phyloP scores from a whole-genome alignment of 257 asterid species.

The Nicotiana benthamiana region DNA sequence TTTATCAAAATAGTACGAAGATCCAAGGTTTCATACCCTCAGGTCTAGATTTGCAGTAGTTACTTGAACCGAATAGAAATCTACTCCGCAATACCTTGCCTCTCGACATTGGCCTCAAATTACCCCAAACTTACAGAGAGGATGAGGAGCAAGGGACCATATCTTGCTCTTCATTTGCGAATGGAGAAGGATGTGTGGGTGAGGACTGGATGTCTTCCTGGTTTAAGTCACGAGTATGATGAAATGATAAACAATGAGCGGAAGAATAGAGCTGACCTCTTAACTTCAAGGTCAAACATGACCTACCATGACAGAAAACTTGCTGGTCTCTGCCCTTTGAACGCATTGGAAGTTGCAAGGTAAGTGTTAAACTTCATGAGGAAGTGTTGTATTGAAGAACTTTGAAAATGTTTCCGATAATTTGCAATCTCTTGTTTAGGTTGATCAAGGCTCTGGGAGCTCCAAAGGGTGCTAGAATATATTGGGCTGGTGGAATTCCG shows the following conservation, averaged over 20 bases:
- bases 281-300: constrained; percentile 81
- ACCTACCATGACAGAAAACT: constrained; percentile 66
- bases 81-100: no score
- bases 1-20: no score
- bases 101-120: no score
- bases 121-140: constrained; percentile 55
- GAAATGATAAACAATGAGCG: constrained; percentile 64
- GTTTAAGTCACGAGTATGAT: constrained; percentile 46
- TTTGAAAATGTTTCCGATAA: not conserved
- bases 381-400: not conserved
- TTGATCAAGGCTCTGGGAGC: constrained; percentile 44
- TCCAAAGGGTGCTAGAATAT: not conserved
- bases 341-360: constrained; percentile 72
- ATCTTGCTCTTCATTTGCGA: constrained; percentile 82
- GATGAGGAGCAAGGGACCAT: constrained; percentile 80
- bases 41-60: no score
- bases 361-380: not conserved
- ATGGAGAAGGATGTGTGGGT: constrained; percentile 98
- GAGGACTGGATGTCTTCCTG: constrained; percentile 87
- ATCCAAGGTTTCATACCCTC: no score
- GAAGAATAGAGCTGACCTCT: constrained; percentile 45
- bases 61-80: no score
- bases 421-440: constrained; percentile 24
- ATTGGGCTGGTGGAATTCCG: not conserved
- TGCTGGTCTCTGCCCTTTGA: constrained; percentile 77